Percentiles rank a stretch among this genome's conserved stretches.
These are phyloP conservation scores for Saccharum hybrid DNA, from an alignment of 202 grass and related monocot species.

Conservation along the genomic window DNA sequence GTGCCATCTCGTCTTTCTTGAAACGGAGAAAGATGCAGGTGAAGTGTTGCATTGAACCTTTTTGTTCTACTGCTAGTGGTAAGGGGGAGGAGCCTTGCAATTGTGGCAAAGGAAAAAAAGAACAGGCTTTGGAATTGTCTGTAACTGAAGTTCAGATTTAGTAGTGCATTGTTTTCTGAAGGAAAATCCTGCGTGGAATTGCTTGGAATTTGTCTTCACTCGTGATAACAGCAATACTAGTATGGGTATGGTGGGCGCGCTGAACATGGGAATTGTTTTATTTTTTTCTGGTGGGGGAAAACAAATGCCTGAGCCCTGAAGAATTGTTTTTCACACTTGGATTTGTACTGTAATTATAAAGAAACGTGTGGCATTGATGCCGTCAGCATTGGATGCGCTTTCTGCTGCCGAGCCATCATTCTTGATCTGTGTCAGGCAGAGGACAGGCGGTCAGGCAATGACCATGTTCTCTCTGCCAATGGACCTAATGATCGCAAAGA, in stretches of 20 bases:
- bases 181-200: not conserved
- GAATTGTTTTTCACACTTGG: not conserved
- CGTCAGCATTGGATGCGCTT: conserved; percentile 14
- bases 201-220: not conserved
- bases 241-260: too few species aligned
- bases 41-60: conserved; percentile 42
- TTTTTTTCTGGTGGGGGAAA: not conserved
- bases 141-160: not conserved
- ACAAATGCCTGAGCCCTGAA: not conserved
- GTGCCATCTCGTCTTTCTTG: conserved; percentile 44
- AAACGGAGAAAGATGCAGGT: conserved; percentile 62
- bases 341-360: not conserved
- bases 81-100: not conserved
- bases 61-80: conserved; percentile 7
- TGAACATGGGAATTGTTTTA: not conserved
- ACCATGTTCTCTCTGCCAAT: not conserved
- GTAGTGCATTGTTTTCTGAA: not conserved
- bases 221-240: not conserved
- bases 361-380: not conserved
- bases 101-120: not conserved
- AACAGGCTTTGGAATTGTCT: not conserved
- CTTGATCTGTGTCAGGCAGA: not conserved
- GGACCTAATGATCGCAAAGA: not conserved
- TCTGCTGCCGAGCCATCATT: not conserved
- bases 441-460: not conserved